Percentiles rank a stretch among this genome's conserved stretches.
These are phyloP conservation scores for Capronia epimyces DNA, from an alignment of 2,329 filamentous ascomycete species.

Conservation along the genomic window DNA sequence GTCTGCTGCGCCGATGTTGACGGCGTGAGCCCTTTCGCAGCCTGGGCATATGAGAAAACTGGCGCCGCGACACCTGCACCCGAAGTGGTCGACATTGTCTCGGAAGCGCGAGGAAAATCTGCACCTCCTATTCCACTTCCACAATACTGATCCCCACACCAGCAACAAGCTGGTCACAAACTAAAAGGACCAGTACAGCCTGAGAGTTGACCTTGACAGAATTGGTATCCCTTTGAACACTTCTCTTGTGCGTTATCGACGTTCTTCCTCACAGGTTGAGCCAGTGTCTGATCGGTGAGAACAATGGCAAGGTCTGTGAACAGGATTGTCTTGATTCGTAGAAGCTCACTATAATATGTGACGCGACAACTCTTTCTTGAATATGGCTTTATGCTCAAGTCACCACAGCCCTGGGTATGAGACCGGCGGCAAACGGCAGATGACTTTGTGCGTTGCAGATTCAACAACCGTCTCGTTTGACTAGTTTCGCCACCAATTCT, in stretches of 20 bases:
- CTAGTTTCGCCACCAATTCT: neutral
- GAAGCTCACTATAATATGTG: neutral
- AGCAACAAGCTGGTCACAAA: conserved; percentile 23
- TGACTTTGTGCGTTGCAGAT: neutral
- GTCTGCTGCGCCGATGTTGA: conserved; percentile 31
- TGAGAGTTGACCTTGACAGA: conserved; percentile 35
- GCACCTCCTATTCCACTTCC: conserved; percentile 21
- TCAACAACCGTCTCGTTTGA: neutral
- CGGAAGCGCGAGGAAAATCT: conserved; percentile 2
- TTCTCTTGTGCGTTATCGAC: neutral
- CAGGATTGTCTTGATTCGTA: neutral
- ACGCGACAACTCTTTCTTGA: neutral
- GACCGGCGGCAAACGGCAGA: neutral
- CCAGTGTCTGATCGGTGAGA: neutral
- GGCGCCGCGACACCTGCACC: conserved; percentile 40
- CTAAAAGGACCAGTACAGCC: conserved; percentile 16
- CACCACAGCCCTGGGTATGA: neutral
- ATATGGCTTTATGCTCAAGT: neutral
- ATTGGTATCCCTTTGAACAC: neutral
- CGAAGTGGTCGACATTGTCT: conserved; percentile 40
- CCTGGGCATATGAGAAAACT: conserved; percentile 90
- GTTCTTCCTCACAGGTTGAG: neutral
- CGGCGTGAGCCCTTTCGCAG: conserved; percentile 71
- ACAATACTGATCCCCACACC: conserved; percentile 19
- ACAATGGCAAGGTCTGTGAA: neutral